A percentile compares a stretch with the other conserved stretches of the same genome.
These are phyloP conservation scores for Asterella californica DNA, from an alignment of 225 moss, liverwort and hornwort genomes.

Conservation along the genomic window DNA sequence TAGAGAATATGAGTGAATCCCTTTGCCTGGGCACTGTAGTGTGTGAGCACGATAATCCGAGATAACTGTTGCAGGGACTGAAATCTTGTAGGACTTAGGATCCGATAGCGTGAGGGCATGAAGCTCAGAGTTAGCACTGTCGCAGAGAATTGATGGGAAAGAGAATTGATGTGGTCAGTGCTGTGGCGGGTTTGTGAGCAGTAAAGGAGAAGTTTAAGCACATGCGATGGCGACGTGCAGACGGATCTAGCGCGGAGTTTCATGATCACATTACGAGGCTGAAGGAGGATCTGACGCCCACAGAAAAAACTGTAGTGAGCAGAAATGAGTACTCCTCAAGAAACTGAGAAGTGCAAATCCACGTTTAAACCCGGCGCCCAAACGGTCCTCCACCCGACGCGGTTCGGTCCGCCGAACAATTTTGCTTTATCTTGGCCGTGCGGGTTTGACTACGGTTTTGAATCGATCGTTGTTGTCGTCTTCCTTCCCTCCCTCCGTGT, in stretches of 20 bases:
- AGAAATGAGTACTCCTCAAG: slow-evolving; percentile 1
- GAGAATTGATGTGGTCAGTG: neutral
- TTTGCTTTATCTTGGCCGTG: neutral
- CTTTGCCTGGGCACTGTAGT: neutral
- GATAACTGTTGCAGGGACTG: neutral
- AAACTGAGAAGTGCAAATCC: neutral
- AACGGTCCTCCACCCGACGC: neutral
- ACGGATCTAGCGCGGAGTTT: neutral
- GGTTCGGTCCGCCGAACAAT: neutral
- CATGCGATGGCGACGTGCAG: slow-evolving; percentile 4
- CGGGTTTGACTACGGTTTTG: neutral
- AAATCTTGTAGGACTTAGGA: neutral
- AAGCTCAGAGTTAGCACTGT: neutral
- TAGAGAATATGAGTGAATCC: neutral
- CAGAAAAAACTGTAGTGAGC: neutral
- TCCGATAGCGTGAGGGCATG: neutral
- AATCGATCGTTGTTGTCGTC: neutral
- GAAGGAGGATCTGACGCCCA: neutral
- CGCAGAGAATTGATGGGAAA: neutral
- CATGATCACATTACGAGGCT: neutral
- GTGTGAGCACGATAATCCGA: neutral
- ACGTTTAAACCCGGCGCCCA: neutral
- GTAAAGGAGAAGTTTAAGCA: neutral
- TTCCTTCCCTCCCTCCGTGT: neutral
- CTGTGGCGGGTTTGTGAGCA: neutral